Base-by-base conservation (phyloP, 352 stramenopile species). In the Pythium dissimile region DNA sequence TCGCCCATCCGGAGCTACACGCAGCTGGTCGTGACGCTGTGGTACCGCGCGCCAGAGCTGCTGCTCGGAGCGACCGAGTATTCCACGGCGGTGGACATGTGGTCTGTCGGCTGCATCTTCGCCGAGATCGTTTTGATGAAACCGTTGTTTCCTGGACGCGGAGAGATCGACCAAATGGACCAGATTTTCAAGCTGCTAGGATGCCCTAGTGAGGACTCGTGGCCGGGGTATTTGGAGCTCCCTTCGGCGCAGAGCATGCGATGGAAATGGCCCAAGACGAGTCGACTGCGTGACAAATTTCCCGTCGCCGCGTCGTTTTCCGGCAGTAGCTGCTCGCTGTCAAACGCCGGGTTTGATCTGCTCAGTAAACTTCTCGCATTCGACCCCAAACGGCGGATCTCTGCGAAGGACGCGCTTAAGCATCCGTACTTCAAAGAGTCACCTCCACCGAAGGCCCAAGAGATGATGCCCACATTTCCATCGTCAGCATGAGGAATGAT, bases 41-140 rank as follows among this genome's bases (percentile, higher is more conserved):
- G 91, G 91, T 98, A 98, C 66, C 77, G 95, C 16, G 71, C 89
- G 15, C 94, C 94, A 4, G 95, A 98, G 74, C 63, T 98, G 10
- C 65, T 98, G 16, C 80, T 98, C 30, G 96, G 96, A 9, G 81
- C 88, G 26, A 84, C 73, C 21, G 73, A 73, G 28, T 99, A 99
- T 79, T 95, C 89, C 15, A 96, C 93, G 3, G 81, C 90, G 1
- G 86, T 99, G 2, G 97, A 99, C 68, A 97, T 99, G 74, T 99
- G 97, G 97, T 98, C 87, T 1, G 82, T 89, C 35, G 95, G 96
- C 13, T 98, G 94, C 56, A 98, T 99, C 60, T 98, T 98, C 67
- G 91, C 90, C 1, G 97, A 99, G 76, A 83, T 99, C 23, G 67
- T 99, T 48, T 74, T 89, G 15, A 88, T 97, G 67, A 91, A 97